Evolutionary conservation across 2,329 filamentous ascomycete species (phyloP).

Genomic region (Pseudocercospora musae): DNA sequence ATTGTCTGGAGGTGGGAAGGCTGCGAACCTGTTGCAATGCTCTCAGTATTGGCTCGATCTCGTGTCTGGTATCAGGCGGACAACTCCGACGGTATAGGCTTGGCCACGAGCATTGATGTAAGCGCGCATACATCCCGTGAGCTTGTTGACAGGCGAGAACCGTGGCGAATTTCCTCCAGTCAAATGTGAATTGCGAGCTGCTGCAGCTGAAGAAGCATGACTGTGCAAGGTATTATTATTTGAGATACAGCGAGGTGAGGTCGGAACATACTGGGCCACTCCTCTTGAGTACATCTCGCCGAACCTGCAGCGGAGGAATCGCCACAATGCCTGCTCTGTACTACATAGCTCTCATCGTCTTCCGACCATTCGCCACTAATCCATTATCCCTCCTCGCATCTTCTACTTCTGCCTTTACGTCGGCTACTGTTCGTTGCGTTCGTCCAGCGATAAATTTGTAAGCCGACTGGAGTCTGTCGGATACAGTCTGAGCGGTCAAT

Average conservation of each 20-base stretch:
- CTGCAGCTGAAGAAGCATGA: not conserved
- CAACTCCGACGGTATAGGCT: not conserved
- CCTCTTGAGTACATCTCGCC: not conserved
- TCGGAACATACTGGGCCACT: not conserved
- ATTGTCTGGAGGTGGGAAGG: too few relatives aligned
- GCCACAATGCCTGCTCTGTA: not conserved
- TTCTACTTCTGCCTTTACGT: not conserved
- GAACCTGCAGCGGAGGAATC: not conserved
- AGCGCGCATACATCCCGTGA: not conserved
- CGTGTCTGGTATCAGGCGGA: too few relatives aligned
- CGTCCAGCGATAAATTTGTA: constrained; percentile 2
- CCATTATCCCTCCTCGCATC: not conserved
- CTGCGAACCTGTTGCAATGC: too few relatives aligned
- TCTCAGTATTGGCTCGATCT: too few relatives aligned
- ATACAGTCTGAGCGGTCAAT: constrained; percentile 2
- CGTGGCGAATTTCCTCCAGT: not conserved
- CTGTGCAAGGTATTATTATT: not conserved
- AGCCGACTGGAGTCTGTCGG: not conserved
- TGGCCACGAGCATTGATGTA: not conserved
- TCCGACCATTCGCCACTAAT: constrained; percentile 1
- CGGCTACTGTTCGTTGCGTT: not conserved
- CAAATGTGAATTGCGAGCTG: not conserved
- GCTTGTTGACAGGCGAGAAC: not conserved
- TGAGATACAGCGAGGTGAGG: not conserved
- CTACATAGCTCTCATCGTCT: not conserved